Evolutionary conservation across 1,139 yeast genomes (phyloP).

Genomic region (Suhomyces atakaporum): DNA sequence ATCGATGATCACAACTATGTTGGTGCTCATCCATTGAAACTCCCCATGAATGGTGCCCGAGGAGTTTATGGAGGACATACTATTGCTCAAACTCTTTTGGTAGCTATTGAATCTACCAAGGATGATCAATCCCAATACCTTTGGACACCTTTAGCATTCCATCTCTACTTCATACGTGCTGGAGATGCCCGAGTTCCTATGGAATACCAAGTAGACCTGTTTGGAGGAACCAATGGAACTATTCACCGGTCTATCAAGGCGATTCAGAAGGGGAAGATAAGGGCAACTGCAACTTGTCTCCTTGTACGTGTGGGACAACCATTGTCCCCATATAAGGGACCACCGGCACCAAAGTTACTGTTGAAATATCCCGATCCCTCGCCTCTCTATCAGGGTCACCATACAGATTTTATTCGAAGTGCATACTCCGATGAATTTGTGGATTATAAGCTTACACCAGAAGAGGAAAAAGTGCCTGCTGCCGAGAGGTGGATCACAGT

Average conservation of each 20-base stretch:
- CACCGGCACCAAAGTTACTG: slow-evolving; percentile 18
- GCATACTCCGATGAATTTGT: slow-evolving; percentile 43
- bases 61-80: slow-evolving; percentile 83
- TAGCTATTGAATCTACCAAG: slow-evolving; percentile 52
- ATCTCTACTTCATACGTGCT: slow-evolving; percentile 42
- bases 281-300: slow-evolving; percentile 33
- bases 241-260: slow-evolving; percentile 32
- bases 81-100: slow-evolving; percentile 70
- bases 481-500: slow-evolving; percentile 47
- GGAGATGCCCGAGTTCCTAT: slow-evolving; percentile 54
- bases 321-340: slow-evolving; percentile 16
- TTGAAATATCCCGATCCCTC: slow-evolving; percentile 33
- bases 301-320: slow-evolving; percentile 14
- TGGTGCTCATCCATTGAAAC: slow-evolving; percentile 41
- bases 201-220: slow-evolving; percentile 56
- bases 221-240: slow-evolving; percentile 32
- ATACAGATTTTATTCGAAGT: slow-evolving; percentile 43
- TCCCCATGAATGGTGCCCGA: slow-evolving; percentile 54
- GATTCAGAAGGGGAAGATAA: slow-evolving; percentile 31
- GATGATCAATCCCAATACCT: slow-evolving; percentile 15
- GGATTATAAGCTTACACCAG: slow-evolving; percentile 35
- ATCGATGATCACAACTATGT: slow-evolving; percentile 31
- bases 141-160: slow-evolving; percentile 41
- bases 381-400: slow-evolving; percentile 32
- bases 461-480: slow-evolving; percentile 33